These are phyloP conservation scores for Euphorbia lathyris DNA, from an alignment of 345 rosid species.

Conservation along the genomic window DNA sequence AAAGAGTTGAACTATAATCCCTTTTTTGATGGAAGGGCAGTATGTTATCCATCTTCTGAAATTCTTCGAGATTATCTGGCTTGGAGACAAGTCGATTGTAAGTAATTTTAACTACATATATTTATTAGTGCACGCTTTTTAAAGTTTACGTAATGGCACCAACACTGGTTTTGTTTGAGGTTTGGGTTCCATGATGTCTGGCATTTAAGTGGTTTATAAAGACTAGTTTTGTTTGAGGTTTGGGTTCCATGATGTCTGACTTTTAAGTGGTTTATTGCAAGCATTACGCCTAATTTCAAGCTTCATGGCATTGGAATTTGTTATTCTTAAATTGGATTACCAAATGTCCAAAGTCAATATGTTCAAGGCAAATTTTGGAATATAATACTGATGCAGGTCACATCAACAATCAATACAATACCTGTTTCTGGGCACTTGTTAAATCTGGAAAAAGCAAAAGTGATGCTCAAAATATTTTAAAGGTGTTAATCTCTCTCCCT, in stretches of 20 bases:
- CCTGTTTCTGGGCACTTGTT: slow-evolving; percentile 95
- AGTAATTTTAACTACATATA: slow-evolving; percentile 31
- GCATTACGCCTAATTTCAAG: neutral
- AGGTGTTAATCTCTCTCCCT: slow-evolving; percentile 38
- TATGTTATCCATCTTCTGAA: slow-evolving; percentile 76
- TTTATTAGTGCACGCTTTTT: neutral
- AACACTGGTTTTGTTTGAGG: neutral
- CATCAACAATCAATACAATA: slow-evolving; percentile 90
- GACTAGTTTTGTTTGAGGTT: neutral
- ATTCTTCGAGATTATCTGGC: slow-evolving; percentile 81
- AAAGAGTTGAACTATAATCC: slow-evolving; percentile 69
- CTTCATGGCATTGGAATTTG: neutral
- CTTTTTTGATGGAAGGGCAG: slow-evolving; percentile 83
- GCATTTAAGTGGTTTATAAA: neutral
- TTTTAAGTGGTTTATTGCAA: neutral
- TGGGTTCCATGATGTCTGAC: neutral
- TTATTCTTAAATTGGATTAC: neutral
- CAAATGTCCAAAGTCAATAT: neutral
- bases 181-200: neutral
- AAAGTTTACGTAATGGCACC: neutral
- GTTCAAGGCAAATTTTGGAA: neutral
- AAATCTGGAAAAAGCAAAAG: slow-evolving; percentile 75
- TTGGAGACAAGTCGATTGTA: slow-evolving; percentile 98
- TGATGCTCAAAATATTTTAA: slow-evolving; percentile 65
- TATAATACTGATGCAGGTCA: slow-evolving; percentile 61